These are phyloP conservation scores for Marchantia paleacea DNA, from an alignment of 225 moss, liverwort and hornwort genomes.

Conservation along the genomic window DNA sequence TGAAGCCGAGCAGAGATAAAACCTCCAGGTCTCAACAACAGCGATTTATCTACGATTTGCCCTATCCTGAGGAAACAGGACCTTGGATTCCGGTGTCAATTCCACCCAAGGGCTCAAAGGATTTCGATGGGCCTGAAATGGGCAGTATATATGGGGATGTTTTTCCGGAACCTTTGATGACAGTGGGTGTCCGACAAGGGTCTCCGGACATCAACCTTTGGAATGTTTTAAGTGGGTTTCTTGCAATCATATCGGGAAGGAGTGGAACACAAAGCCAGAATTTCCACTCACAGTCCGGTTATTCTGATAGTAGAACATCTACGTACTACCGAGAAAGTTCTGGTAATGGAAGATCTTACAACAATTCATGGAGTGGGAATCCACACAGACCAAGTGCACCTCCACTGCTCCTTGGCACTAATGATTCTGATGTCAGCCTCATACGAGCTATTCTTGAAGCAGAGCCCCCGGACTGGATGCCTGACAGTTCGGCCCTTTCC, in stretches of 20 bases:
- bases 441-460: conserved; percentile 75
- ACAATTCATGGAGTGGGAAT: conserved; percentile 65
- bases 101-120: conserved; percentile 63
- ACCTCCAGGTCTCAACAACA: conserved; percentile 40
- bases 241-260: conserved; percentile 73
- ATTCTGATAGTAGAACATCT: conserved; percentile 33
- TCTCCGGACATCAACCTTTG: conserved; percentile 67
- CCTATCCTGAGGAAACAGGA: conserved; percentile 84
- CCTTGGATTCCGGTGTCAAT: conserved; percentile 88
- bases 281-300: conserved; percentile 45
- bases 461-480: conserved; percentile 96
- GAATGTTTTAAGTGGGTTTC: conserved; percentile 84
- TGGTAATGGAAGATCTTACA: conserved; percentile 47
- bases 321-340: conserved; percentile 32
- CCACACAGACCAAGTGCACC: conserved; percentile 84
- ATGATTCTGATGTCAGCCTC: conserved; percentile 67
- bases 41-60: conserved; percentile 62
- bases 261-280: conserved; percentile 47
- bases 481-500: conserved; percentile 75
- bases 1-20: conserved; percentile 49
- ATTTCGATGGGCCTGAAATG: conserved; percentile 50
- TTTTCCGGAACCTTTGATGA: conserved; percentile 53
- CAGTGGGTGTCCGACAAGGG: conserved; percentile 37
- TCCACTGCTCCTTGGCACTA: conserved; percentile 65
- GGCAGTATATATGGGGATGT: conserved; percentile 61